Percentiles rank a stretch among this genome's conserved stretches.
Conservation (phyloP, 2,329 filamentous ascomycete species). For the Alternaria sp. region DNA sequence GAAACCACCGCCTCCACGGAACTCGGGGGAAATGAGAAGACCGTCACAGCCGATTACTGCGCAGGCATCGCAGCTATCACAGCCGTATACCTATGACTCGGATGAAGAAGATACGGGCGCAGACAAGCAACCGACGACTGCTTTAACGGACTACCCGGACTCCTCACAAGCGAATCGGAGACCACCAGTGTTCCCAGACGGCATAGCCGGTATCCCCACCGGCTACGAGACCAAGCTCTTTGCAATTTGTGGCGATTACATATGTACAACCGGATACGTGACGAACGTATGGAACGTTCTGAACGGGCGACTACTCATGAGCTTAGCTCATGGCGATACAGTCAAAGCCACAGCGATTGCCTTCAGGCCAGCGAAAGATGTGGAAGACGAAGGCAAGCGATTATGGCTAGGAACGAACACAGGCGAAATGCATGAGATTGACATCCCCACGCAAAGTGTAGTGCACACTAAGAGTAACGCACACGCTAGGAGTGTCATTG, state of each 20-base stretch:
- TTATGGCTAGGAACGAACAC: conserved; percentile 90
- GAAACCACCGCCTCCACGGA: conserved; percentile 43
- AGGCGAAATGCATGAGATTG: conserved; percentile 88
- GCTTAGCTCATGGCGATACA: conserved; percentile 81
- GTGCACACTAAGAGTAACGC: conserved; percentile 71
- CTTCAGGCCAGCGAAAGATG: conserved; percentile 81
- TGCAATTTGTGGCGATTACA: conserved; percentile 84
- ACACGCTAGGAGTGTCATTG: conserved; percentile 79
- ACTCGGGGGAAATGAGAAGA: conserved; percentile 42
- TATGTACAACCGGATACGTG: conserved; percentile 84
- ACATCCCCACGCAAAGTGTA: conserved; percentile 76
- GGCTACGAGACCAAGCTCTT: conserved; percentile 88
- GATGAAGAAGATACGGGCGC: conserved; percentile 54
- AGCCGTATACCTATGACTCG: conserved; percentile 53
- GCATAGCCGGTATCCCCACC: conserved; percentile 76
- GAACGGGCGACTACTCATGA: conserved; percentile 82
- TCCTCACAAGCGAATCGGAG: conserved; percentile 82
- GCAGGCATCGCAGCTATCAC: conserved; percentile 24
- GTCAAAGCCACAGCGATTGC: conserved; percentile 79
- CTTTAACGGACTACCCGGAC: conserved; percentile 77
- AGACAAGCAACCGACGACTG: conserved; percentile 59
- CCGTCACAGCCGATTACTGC: conserved; percentile 24
- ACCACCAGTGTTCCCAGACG: conserved; percentile 75
- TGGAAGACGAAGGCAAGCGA: conserved; percentile 79
- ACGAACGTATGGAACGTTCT: conserved; percentile 87